Evolutionary conservation across 2,329 filamentous ascomycete genomes (phyloP).

Genomic region (Penicillium italicum): DNA sequence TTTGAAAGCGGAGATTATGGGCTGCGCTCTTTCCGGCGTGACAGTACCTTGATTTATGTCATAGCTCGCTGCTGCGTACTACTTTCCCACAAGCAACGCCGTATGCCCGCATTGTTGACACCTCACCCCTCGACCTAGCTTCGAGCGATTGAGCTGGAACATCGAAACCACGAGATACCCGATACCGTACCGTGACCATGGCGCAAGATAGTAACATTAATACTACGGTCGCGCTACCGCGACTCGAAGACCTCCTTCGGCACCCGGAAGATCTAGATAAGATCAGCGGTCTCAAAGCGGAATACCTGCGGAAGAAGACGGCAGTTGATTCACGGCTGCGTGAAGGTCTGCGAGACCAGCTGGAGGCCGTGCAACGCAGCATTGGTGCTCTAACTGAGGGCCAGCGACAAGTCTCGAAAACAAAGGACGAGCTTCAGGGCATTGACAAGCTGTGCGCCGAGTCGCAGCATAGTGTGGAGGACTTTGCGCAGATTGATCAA

Average conservation of each 20-base stretch:
- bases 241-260: constrained; percentile 87
- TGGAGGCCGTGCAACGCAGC: constrained; percentile 89
- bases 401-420: constrained; percentile 84
- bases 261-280: constrained; percentile 98
- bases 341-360: constrained; percentile 81
- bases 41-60: neutral
- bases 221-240: constrained; percentile 63
- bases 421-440: constrained; percentile 98
- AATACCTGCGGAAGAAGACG: constrained; percentile 91
- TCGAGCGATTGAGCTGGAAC: constrained; percentile 7
- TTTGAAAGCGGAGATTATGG: constrained; percentile 2
- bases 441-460: constrained; percentile 97
- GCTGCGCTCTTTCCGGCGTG: constrained; percentile 4
- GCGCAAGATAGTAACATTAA: constrained; percentile 41
- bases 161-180: neutral
- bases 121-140: constrained; percentile 4
- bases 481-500: constrained; percentile 80
- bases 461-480: constrained; percentile 93
- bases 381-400: constrained; percentile 86
- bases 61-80: neutral
- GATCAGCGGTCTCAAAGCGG: constrained; percentile 80
- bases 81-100: neutral
- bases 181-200: constrained; percentile 26
- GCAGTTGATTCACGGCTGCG: constrained; percentile 88
- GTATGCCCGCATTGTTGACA: constrained; percentile 3